A percentile compares a stretch with the other conserved stretches of the same genome.
Conservation (phyloP, 495 filamentous ascomycete genomes). For the Aspergillus bridgeri region DNA sequence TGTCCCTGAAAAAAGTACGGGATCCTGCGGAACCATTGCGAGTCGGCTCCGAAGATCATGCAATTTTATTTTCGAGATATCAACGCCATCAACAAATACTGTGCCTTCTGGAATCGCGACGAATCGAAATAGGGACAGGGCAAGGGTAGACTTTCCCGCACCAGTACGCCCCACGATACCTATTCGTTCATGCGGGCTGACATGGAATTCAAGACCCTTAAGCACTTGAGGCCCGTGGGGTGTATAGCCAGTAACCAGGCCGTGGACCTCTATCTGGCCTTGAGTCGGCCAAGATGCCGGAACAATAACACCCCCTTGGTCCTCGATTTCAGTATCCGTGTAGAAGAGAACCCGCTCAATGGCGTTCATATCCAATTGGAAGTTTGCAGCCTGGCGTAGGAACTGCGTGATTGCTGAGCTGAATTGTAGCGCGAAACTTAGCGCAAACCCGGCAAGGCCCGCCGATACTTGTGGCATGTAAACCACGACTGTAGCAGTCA, state of each 20-base stretch:
- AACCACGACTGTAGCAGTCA: slow-evolving; percentile 66
- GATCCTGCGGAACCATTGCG: no score
- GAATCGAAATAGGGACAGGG: no score
- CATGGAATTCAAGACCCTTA: no score
- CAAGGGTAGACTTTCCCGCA: no score
- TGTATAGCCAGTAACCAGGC: slow-evolving; percentile 37
- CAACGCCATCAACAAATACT: no score
- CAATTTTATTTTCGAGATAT: no score
- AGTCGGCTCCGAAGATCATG: no score
- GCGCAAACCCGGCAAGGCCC: slow-evolving; percentile 74
- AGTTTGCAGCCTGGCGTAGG: slow-evolving; percentile 47
- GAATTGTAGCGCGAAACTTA: slow-evolving; percentile 57
- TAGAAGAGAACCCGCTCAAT: slow-evolving; percentile 83
- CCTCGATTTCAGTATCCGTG: slow-evolving; percentile 65
- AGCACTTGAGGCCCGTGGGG: no score
- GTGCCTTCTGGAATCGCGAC: slow-evolving; percentile 9
- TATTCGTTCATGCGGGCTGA: no score
- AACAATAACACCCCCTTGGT: slow-evolving; percentile 51
- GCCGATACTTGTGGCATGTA: slow-evolving; percentile 62
- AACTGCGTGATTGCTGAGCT: slow-evolving; percentile 45
- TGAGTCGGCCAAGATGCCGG: slow-evolving; percentile 79
- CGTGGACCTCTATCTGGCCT: slow-evolving; percentile 67
- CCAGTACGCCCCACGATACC: no score
- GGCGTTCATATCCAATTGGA: slow-evolving; percentile 81
- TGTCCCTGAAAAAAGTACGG: no score